These are phyloP conservation scores for Gleditsia sinensis DNA, from an alignment of 306 rosid genomes.

Conservation along the genomic window DNA sequence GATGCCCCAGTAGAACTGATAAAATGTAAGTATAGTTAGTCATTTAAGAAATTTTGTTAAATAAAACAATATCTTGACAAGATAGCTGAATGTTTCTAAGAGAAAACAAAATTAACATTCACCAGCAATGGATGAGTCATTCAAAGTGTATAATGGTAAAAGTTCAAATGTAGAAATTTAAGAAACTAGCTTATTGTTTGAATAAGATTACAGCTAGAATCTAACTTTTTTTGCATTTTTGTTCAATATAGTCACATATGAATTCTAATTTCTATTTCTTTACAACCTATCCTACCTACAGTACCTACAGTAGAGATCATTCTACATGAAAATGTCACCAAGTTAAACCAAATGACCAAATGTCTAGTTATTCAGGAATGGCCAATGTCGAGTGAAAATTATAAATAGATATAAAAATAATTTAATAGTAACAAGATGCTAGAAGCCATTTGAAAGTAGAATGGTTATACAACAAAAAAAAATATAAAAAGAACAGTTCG, in stretches of 20 bases:
- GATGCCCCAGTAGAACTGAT: constrained; percentile 98
- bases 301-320: not conserved
- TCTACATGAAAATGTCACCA: not conserved
- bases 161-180: constrained; percentile 7
- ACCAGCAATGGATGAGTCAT: not conserved
- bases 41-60: constrained; percentile 15
- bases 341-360: not conserved
- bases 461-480: not conserved
- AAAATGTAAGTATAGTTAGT: constrained; percentile 35
- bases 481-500: too few relatives aligned
- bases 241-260: not conserved
- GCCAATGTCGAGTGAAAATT: not conserved
- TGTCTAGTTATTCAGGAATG: not conserved
- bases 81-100: constrained; percentile 10
- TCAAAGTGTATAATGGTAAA: not conserved
- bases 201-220: not conserved
- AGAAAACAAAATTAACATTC: not conserved
- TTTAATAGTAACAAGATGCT: not conserved
- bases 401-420: too few relatives aligned
- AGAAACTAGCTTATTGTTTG: not conserved
- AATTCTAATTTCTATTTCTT: not conserved
- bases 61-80: constrained; percentile 20
- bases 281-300: not conserved
- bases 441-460: not conserved
- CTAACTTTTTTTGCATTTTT: not conserved